Base-by-base conservation (phyloP, 2,329 filamentous ascomycete genomes). In the Trichoderma hamatum region DNA sequence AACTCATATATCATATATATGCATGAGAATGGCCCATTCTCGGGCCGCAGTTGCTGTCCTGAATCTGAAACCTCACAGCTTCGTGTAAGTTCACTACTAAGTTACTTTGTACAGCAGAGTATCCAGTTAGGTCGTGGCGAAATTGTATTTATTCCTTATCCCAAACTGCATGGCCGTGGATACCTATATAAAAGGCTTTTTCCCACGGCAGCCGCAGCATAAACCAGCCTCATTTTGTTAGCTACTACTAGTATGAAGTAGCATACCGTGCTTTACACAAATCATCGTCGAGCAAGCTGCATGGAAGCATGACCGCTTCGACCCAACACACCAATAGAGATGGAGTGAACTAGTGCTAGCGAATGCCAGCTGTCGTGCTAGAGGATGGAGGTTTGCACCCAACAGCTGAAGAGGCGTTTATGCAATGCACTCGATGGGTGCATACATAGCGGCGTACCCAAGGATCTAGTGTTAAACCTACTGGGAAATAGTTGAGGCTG, bases 41-140 rank as follows among this genome's bases (percentile, higher is more conserved):
- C 11, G 39, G 19, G 24, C 51, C 55, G 43, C 19, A 21, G 21
- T 11, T 26, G 24, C 39, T 9, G 19, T 55, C 68, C 43, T 66
- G 54, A 60, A 36, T 32, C 68, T 54, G 54, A 69, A 66, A 55
- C 43, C 54, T 36, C 51, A 16, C 21, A 32, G 39, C 54, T 66
- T 21, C 54, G 64, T 32, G 28, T 21, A 24, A 10, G 21, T 14
- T n/a, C 28, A 14, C 64, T 49, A 19, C 16, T 19, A 19, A 43
- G 19, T 43, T n/a, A 43, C 5, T n/a, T n/a, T n/a, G 39, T n/a
- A 26, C 13, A 28, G 21, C 39, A 24, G 34, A 30, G 36, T 59
- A 6, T 5, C 5, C 11, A 3, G 30, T 14, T 24, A 21, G 30
- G 6, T 13, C 28, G 5, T 3, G 30, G 30, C 30, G 19, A 32